These are phyloP conservation scores for Globisporangium emineosum DNA, from an alignment of 352 stramenopile species.

Conservation along the genomic window DNA sequence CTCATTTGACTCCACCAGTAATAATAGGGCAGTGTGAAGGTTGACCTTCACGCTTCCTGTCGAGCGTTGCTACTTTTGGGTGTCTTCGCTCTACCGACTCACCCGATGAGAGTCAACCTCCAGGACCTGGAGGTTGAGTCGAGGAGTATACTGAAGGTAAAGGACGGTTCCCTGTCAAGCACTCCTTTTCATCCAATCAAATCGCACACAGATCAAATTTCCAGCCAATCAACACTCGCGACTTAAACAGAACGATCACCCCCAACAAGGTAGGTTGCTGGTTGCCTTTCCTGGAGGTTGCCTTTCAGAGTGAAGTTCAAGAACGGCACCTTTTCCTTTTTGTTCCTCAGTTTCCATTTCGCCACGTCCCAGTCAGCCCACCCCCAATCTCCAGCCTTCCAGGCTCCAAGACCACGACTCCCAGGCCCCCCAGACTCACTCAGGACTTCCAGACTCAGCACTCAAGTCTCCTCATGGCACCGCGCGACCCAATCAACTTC, in stretches of 20 bases:
- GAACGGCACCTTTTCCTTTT: neutral
- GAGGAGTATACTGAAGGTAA: neutral
- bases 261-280: neutral
- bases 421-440: no score
- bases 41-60: no score
- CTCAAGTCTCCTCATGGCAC: neutral
- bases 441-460: neutral
- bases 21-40: no score
- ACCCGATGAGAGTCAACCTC: neutral
- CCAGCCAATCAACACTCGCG: constrained; percentile 1
- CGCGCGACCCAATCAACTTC: constrained; percentile 6
- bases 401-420: no score
- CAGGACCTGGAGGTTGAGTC: no score
- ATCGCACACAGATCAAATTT: neutral
- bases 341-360: constrained; percentile 1
- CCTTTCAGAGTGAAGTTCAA: neutral
- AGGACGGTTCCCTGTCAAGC: neutral
- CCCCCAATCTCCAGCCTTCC: neutral
- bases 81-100: no score
- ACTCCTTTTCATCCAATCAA: neutral
- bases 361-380: constrained; percentile 2
- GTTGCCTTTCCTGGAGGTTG: neutral
- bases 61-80: no score
- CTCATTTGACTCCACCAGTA: neutral
- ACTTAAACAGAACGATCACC: constrained; percentile 4